Evolutionary conservation across 805 yeast genomes (phyloP).

Genomic region (Candida argentea): DNA sequence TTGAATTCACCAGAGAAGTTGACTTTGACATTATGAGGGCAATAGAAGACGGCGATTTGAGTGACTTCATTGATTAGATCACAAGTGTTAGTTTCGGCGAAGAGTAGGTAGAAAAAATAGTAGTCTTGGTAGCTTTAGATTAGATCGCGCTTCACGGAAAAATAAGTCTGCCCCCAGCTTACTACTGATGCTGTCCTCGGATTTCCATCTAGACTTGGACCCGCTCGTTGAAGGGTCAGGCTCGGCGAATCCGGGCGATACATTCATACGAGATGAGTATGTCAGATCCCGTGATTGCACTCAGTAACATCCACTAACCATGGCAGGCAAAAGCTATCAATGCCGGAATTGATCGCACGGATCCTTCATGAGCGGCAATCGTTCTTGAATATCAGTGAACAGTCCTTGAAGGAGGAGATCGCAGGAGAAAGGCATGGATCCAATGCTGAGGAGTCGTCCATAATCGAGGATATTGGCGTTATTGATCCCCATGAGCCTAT

Average conservation of each 20-base stretch:
- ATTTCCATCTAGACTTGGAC: slow-evolving; percentile 14
- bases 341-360: slow-evolving; percentile 48
- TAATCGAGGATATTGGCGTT: neutral
- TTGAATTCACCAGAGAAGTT: slow-evolving; percentile 26
- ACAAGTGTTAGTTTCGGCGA: slow-evolving; percentile 1
- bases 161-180: neutral
- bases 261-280: slow-evolving; percentile 31
- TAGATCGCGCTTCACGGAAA: no score
- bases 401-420: slow-evolving; percentile 37
- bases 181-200: slow-evolving; percentile 1
- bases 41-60: slow-evolving; percentile 47
- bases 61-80: slow-evolving; percentile 35
- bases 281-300: slow-evolving; percentile 7
- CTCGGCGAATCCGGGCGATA: slow-evolving; percentile 23
- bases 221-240: no score
- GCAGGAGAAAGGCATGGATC: no score
- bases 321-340: slow-evolving; percentile 29
- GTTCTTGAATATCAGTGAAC: slow-evolving; percentile 51
- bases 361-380: slow-evolving; percentile 52
- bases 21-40: slow-evolving; percentile 35
- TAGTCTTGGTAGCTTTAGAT: no score
- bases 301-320: slow-evolving; percentile 7
- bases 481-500: neutral
- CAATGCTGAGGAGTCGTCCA: slow-evolving; percentile 2
- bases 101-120: no score